A percentile compares a stretch with the other conserved stretches of the same genome.
These are phyloP conservation scores for Prunus fruticosa DNA, from an alignment of 306 rosid species.

Conservation along the genomic window DNA sequence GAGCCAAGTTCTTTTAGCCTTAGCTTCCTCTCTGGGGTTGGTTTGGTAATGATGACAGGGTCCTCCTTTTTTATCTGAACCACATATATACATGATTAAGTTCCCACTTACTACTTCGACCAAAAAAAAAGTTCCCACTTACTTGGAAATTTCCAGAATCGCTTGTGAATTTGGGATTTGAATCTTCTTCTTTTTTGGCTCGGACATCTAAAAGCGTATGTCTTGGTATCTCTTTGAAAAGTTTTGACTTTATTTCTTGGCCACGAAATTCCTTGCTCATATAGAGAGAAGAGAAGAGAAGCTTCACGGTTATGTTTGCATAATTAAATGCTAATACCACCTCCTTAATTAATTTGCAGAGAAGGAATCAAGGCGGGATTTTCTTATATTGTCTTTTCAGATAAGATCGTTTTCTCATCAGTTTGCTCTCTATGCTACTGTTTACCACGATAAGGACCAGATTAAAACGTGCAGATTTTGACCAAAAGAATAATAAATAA, in stretches of 20 bases:
- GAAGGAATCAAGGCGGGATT: no score
- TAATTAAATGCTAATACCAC: no score
- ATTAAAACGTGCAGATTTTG: not conserved
- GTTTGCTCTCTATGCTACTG: not conserved
- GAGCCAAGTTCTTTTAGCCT: not conserved
- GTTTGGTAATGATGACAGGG: not conserved
- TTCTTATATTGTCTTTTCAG: not conserved
- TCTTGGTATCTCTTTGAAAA: not conserved
- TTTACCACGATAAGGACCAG: not conserved
- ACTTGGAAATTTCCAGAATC: not conserved
- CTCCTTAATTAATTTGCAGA: no score
- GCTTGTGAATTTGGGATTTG: not conserved
- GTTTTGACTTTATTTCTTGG: not conserved
- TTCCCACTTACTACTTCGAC: not conserved
- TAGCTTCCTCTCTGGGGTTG: not conserved
- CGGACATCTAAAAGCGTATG: not conserved
- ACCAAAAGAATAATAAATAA: no score
- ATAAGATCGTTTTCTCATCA: not conserved
- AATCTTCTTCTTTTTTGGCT: not conserved
- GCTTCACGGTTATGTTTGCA: not conserved
- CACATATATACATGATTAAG: not conserved
- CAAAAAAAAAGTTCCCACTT: not conserved
- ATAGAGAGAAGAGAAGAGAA: not conserved
- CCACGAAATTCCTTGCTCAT: not conserved
- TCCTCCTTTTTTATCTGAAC: not conserved